A percentile compares a stretch with the other conserved stretches of the same genome.
Evolutionary conservation across 805 yeast species (phyloP).

Genomic region (Candida qinlingensis): DNA sequence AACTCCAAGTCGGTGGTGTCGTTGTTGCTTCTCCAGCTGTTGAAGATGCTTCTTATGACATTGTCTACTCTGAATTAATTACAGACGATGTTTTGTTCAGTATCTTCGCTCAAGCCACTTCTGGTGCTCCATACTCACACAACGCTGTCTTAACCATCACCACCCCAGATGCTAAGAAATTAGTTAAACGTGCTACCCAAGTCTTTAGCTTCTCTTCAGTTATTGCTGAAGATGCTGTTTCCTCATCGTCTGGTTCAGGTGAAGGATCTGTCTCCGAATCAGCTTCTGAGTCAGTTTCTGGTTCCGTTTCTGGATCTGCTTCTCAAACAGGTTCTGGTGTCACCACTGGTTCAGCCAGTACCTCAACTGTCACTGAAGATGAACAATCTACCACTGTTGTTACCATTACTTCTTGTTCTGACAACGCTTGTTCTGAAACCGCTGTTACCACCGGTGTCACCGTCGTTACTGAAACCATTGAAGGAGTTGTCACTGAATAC

Average conservation of each 20-base stretch:
- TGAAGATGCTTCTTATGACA: slow-evolving; percentile 11
- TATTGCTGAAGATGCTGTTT: slow-evolving; percentile 11
- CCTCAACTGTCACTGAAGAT: slow-evolving; percentile 19
- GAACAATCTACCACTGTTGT: slow-evolving; percentile 24
- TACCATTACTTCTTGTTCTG: slow-evolving; percentile 25
- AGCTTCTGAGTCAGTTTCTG: slow-evolving; percentile 6
- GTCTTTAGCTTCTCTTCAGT: slow-evolving; percentile 5
- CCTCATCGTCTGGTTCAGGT: slow-evolving; percentile 12
- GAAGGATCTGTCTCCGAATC: slow-evolving; percentile 15
- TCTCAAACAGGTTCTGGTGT: slow-evolving; percentile 14
- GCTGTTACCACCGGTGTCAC: slow-evolving; percentile 26
- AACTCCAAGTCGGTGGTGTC: slow-evolving; percentile 13
- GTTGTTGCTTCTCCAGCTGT: slow-evolving; percentile 8
- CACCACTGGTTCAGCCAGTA: slow-evolving; percentile 1
- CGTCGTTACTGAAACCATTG: slow-evolving; percentile 27
- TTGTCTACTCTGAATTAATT: slow-evolving; percentile 11
- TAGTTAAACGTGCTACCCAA: slow-evolving; percentile 15
- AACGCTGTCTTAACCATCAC: slow-evolving; percentile 11
- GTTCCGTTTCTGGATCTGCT: slow-evolving; percentile 17
- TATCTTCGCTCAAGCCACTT: slow-evolving; percentile 15
- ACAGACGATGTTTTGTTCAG: slow-evolving; percentile 11
- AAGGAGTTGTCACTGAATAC: slow-evolving; percentile 15
- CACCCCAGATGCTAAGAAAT: slow-evolving; percentile 10
- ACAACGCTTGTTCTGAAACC: slow-evolving; percentile 13
- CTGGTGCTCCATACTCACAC: slow-evolving; percentile 20